Base-by-base conservation (phyloP, 2,329 filamentous ascomycete species). In the Blumeriella jaapii region DNA sequence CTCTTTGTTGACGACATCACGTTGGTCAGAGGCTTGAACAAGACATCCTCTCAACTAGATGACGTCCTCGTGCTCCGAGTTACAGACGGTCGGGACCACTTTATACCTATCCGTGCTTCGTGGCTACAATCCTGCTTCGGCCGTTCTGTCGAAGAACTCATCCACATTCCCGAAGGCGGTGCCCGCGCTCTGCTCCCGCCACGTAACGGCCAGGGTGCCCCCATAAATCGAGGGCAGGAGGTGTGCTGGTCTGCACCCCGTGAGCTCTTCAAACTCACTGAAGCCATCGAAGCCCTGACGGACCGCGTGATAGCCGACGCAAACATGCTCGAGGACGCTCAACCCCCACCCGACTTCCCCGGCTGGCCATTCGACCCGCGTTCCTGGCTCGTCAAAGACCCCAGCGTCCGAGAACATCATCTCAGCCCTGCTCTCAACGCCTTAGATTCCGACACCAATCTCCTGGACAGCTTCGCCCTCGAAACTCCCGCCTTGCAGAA, bases 51-150 rank as follows among this genome's bases (percentile, higher is more conserved):
- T 3, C 63, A 62, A 6, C 62, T 98, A 0, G 89, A 96, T 43
- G 86, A 96, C 45, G 78, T 98, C 3, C 65, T 98, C 6, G 79
- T 98, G 2, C 67, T 98, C 6, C 77, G 86, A 1, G 82, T 98
- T 4, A 69, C 75, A 8, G 74, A 80, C 34, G 93, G 93, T 1
- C 72, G 86, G 30, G 91, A 98, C 50, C 82, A 96, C 54, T 98
- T 98, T 54, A 74, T 98, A 24, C 80, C 86, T 0, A 66, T 94
- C 0, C 76, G 72, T 15, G 91, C 73, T 0, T 64, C 61, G 1
- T 98, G 91, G 89, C 63, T 79, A 3, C 81, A 82, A 6, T 85
- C 84, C 0, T 82, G 78, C 49, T 82, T 96, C 31, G 84, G 83
- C 0, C 76, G 84, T 23, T 87, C 82, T 0, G 69, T 98, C n/a